Base-by-base conservation (phyloP, 176 grass and related monocot genomes). In the Rhipidocladum racemiflorum region DNA sequence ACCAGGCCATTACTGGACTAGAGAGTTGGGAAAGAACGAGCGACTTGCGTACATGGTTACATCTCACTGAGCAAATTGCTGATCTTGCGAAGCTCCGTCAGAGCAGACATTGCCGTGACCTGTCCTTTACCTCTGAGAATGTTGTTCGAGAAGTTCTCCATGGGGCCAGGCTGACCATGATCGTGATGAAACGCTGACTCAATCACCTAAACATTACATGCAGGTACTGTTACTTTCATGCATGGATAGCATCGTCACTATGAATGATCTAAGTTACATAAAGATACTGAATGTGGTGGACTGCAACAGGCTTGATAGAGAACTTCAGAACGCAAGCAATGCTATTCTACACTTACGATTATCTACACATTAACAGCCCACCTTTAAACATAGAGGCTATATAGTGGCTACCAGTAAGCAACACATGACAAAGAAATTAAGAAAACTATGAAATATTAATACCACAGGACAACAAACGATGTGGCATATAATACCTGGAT, bases 71-170 rank as follows among this genome's bases (percentile, higher is more conserved):
- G 85, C 67, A 97, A 48, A 74, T 87, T 94, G 88, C 94, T 94
- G 61, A 97, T 97, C 81, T 94, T 92, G 55, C 94, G 94, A 46
- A 97, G 91, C 86, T 97, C 94, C 14, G 90, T 97, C 43, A 97
- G 74, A 32, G 94, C 94, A 0, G 90, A 88, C 66, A 92, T 89
- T 10, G 88, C 94, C 0, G 90, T 92, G 23, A 74, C 88, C 80
- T 97, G 94, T 10, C 94, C 94, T 92, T 94, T 97, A 14, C 91
- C 91, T 49, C 91, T 88, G 1, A 94, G 80, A 45, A 88, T 86
- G 83, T 86, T 94, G 86, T 81, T 94, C 1, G 91, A 78, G 7
- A 91, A 86, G 70, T 88, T 91, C 61, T 88, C 91, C 88, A 85
- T 74, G 32, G 91, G 69, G 3, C 88, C 85, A 43, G 82, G 74